A percentile compares a stretch with the other conserved stretches of the same genome.
Evolutionary conservation across 495 filamentous ascomycete species (phyloP).

Genomic region (Penicillium ochrochloron): DNA sequence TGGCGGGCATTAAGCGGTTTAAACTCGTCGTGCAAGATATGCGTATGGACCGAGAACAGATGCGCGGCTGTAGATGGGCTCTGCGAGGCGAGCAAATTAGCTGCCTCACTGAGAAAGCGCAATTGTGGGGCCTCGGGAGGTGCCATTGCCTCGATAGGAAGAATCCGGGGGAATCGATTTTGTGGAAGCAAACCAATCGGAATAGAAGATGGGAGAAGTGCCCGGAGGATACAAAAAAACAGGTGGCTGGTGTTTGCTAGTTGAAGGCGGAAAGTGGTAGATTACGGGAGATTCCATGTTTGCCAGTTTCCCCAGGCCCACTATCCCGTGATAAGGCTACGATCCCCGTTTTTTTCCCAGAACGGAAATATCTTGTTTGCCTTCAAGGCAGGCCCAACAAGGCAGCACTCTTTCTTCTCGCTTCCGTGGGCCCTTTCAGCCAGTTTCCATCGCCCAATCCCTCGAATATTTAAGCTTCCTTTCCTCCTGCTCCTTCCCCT

Average conservation of each 20-base stretch:
- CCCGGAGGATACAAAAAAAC: background rate
- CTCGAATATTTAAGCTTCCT: background rate
- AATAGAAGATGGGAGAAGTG: background rate
- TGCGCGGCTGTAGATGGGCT: conserved; percentile 56
- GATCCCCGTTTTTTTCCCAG: background rate
- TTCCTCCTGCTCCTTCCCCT: background rate
- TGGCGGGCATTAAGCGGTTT: conserved; percentile 44
- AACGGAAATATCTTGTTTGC: conserved; percentile 9
- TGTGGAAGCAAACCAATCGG: background rate
- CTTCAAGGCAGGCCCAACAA: background rate
- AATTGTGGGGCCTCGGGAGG: conserved; percentile 42
- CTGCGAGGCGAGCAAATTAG: conserved; percentile 39
- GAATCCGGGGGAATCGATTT: background rate
- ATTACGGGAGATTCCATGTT: background rate
- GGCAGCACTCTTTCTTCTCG: background rate
- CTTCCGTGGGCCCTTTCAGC: background rate
- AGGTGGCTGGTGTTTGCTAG: background rate
- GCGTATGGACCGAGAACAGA: conserved; percentile 49
- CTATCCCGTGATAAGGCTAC: background rate
- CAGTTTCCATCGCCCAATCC: background rate
- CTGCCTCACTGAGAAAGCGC: conserved; percentile 52
- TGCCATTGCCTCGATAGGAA: conserved; percentile 31
- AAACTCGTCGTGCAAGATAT: conserved; percentile 44
- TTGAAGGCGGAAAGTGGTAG: background rate
- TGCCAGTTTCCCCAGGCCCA: background rate